These are phyloP conservation scores for Phytomonas sp. DNA, from an alignment of 208 protist species.

Conservation along the genomic window DNA sequence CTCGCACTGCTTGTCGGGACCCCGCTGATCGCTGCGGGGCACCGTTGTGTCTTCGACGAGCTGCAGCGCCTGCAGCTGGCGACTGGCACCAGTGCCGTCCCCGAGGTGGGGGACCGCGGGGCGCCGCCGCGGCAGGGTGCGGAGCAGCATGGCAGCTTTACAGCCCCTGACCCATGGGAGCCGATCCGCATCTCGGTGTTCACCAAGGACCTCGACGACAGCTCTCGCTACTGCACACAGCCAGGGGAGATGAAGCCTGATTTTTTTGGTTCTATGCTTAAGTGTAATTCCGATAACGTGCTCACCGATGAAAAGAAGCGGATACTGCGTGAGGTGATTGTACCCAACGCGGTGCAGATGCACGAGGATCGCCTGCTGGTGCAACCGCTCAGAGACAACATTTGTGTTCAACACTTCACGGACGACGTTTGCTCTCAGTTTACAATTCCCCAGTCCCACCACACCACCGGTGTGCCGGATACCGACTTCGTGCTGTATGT, in stretches of 20 bases:
- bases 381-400: constrained; percentile 9
- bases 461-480: constrained; percentile 25
- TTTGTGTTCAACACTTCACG: constrained; percentile 14
- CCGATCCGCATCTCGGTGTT: constrained; percentile 37
- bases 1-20: not conserved
- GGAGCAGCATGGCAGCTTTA: not conserved
- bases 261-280: constrained; percentile 11
- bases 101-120: not conserved
- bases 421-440: not conserved
- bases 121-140: not conserved
- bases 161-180: constrained; percentile 12
- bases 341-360: constrained; percentile 35
- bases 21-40: not conserved
- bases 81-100: not conserved
- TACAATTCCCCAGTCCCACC: constrained; percentile 33
- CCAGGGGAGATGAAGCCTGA: constrained; percentile 13
- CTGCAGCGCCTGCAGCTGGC: constrained; percentile 19
- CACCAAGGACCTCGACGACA: constrained; percentile 22
- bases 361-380: constrained; percentile 49
- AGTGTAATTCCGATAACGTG: constrained; percentile 21
- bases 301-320: constrained; percentile 25
- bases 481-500: constrained; percentile 71
- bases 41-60: not conserved
- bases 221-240: constrained; percentile 27
- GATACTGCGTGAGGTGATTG: constrained; percentile 17